Percentiles rank a stretch among this genome's conserved stretches.
phyloP scores from a whole-genome alignment of 164 flowering plant species.

The Sedum album region DNA sequence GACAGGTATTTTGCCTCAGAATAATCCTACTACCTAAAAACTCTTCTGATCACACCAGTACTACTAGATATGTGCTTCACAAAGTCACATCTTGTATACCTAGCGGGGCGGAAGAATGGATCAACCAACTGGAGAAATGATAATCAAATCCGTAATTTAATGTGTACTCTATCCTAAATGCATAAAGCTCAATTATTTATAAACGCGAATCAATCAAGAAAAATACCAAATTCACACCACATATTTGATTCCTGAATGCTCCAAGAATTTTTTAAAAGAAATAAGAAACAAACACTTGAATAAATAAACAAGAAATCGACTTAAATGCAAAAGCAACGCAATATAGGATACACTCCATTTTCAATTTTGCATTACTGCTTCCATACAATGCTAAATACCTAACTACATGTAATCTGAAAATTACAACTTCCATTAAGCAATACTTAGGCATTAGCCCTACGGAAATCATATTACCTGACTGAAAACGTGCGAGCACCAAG shows the following conservation, averaged over 20 bases:
- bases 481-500: constrained; percentile 10
- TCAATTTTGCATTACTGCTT: not conserved
- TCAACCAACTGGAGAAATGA: not conserved
- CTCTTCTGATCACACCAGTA: not conserved
- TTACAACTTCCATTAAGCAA: not conserved
- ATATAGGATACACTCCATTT: not conserved
- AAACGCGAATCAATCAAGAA: not conserved
- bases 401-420: not conserved
- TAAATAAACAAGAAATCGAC: not conserved
- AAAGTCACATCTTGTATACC: not conserved
- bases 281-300: not conserved
- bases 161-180: not conserved
- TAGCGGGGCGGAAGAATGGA: not conserved
- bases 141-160: not conserved
- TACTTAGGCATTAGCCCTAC: constrained; percentile 14
- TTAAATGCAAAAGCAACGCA: not conserved
- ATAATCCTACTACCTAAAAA: not conserved
- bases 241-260: not conserved
- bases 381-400: not conserved
- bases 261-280: not conserved
- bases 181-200: not conserved
- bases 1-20: not conserved
- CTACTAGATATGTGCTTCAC: not conserved
- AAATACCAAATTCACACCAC: not conserved
- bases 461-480: constrained; percentile 21